Base-by-base conservation (phyloP, 2,329 filamentous ascomycete genomes). In the Simplicillium aogashimaense region DNA sequence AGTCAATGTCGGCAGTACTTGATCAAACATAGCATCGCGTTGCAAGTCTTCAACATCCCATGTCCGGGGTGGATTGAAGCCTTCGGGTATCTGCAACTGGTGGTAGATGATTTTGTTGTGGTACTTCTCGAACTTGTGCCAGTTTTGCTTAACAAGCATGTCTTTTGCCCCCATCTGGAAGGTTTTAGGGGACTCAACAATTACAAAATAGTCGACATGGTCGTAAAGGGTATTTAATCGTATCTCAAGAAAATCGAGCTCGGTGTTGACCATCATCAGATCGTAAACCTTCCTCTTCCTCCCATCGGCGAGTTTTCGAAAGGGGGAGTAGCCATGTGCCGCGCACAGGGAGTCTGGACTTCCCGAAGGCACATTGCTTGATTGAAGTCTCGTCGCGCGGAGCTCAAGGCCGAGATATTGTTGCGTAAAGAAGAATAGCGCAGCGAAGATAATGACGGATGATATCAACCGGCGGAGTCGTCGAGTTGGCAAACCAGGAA, bases 191-290 rank as follows among this genome's bases (percentile, higher is more conserved):
- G 72, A 69, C 58, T 83, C 78, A 38, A 81, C 67, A 29, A 83
- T 67, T 50, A 83, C 64, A 48, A 80, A 83, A 57, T 79, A 80
- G 58, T 83, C 78, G 43, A 82, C 75, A 33, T 70, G 59, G 31
- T 70, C 56, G 42, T 72, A 70, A 13, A 78, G 66, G 3, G 72
- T 72, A 49, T 76, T 66, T 3, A 83, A 62, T 10, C 76, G 72
- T 36, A 83, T 73, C 54, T 83, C 78, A 33, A 83, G 65, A 67
- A 75, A 78, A 57, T 82, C 78, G 11, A 82, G 63, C 57, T 82
- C 78, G 3, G 66, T 71, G 47, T 77, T 79, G 48, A 81, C 58
- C 64, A 81, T 70, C 49, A 79, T 65, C 2, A 83, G 62, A 52
- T 83, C 78, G 43, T 59, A 60, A 20, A 60, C 46, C 41, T 57